These are phyloP conservation scores for Cyberlindnera nakhonratchasimensis DNA, from an alignment of 805 yeast genomes.

Conservation along the genomic window DNA sequence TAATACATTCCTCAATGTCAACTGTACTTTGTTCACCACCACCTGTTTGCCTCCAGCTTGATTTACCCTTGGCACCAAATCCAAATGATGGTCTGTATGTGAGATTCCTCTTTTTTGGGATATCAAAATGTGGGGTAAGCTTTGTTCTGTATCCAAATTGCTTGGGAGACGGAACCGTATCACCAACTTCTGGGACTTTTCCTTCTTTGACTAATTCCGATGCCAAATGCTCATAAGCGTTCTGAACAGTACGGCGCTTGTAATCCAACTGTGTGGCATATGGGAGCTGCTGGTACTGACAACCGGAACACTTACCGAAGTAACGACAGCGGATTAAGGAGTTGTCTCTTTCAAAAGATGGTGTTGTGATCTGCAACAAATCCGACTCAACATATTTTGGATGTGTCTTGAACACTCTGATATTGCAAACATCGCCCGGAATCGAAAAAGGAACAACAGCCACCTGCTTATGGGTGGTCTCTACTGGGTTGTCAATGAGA, in stretches of 20 bases:
- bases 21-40: constrained; percentile 66
- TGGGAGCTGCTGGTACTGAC: constrained; percentile 81
- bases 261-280: constrained; percentile 70
- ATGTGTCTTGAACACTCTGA: constrained; percentile 75
- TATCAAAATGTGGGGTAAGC: constrained; percentile 90
- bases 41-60: constrained; percentile 52
- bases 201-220: constrained; percentile 43
- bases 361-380: constrained; percentile 47
- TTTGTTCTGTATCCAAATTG: constrained; percentile 82
- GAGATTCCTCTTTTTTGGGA: constrained; percentile 52
- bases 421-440: constrained; percentile 76
- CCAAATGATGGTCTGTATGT: constrained; percentile 69
- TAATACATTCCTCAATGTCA: constrained; percentile 91
- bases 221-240: constrained; percentile 80
- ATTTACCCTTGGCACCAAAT: constrained; percentile 82
- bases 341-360: constrained; percentile 48
- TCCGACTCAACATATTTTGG: constrained; percentile 75
- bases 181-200: constrained; percentile 55
- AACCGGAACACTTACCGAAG: constrained; percentile 92
- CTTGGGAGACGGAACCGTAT: constrained; percentile 74
- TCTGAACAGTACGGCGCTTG: constrained; percentile 69
- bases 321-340: constrained; percentile 68
- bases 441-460: constrained; percentile 82
- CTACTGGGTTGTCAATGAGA: constrained; percentile 57
- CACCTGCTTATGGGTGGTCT: constrained; percentile 45